phyloP scores from a whole-genome alignment of 1,139 yeast genomes.

The Blastobotrys illinoisensis region DNA sequence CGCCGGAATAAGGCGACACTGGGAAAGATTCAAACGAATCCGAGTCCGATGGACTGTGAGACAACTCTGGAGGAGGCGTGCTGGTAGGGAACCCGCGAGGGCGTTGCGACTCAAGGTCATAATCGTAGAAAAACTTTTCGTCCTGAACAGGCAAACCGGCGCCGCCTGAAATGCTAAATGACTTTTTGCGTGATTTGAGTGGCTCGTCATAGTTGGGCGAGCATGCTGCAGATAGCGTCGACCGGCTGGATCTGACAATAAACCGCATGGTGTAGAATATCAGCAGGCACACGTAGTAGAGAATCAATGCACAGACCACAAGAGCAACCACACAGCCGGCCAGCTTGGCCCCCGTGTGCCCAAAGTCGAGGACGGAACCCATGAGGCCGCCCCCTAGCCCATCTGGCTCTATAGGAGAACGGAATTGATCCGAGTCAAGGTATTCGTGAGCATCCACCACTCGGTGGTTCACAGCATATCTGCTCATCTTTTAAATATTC shows the following conservation, averaged over 20 bases:
- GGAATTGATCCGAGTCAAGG: conserved; percentile 6
- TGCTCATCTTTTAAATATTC: background rate
- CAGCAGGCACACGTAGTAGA: background rate
- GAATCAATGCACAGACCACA: background rate
- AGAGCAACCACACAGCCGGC: conserved; percentile 1
- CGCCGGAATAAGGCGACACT: background rate
- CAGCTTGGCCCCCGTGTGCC: background rate
- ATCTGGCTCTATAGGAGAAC: background rate
- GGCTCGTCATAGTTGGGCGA: background rate
- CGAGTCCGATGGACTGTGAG: background rate
- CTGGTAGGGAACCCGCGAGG: background rate
- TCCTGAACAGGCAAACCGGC: background rate
- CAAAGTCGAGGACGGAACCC: background rate
- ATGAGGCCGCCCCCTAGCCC: background rate
- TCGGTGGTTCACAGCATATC: conserved; percentile 6
- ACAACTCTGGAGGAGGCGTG: background rate
- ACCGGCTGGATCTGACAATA: background rate
- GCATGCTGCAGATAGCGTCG: background rate
- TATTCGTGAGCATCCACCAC: conserved; percentile 8
- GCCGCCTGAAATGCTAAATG: background rate
- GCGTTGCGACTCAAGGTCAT: background rate
- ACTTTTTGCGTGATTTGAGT: background rate
- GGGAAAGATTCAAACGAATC: background rate
- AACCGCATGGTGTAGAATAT: background rate
- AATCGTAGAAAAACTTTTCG: background rate